These are phyloP conservation scores for Diversispora eburnea DNA, from an alignment of 192 early-diverging fungal species.

Conservation along the genomic window DNA sequence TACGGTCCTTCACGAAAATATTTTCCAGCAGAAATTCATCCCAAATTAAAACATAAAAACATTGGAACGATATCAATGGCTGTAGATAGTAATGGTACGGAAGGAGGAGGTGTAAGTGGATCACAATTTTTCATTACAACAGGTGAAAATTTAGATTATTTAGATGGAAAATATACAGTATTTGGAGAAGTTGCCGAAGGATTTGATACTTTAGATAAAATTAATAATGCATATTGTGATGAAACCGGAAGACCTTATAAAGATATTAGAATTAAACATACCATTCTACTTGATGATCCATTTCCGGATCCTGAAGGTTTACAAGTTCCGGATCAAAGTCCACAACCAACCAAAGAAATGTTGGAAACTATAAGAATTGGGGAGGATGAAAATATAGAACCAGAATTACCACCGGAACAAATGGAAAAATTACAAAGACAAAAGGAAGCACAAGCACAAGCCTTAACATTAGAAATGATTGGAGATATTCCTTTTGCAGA, in stretches of 20 bases:
- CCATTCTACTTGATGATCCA: conserved; percentile 89
- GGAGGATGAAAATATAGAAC: conserved; percentile 71
- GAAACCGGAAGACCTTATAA: conserved; percentile 68
- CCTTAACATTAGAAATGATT: conserved; percentile 96
- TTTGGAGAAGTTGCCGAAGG: conserved; percentile 92
- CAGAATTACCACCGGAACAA: conserved; percentile 57
- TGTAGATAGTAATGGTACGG: conserved; percentile 41
- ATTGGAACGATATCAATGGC: conserved; percentile 80
- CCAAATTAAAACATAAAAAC: conserved; percentile 72
- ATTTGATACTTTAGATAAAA: conserved; percentile 76
- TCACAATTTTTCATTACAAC: conserved; percentile 89
- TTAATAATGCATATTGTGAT: conserved; percentile 72
- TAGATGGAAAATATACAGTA: conserved; percentile 79
- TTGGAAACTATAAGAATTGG: conserved; percentile 70
- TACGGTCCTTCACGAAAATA: conserved; percentile 56
- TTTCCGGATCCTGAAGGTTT: conserved; percentile 79
- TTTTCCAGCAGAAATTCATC: conserved; percentile 76
- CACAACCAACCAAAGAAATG: conserved; percentile 70
- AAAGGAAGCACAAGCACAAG: conserved; percentile 76
- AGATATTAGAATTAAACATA: conserved; percentile 89
- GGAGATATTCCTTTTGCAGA: conserved; percentile 97
- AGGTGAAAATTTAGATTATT: conserved; percentile 68
- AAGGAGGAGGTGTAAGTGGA: conserved; percentile 53
- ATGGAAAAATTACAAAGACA: conserved; percentile 62
- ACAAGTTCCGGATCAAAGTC: conserved; percentile 63